phyloP scores from a whole-genome alignment of 305 asterid species.

The Solanum hybrid region DNA sequence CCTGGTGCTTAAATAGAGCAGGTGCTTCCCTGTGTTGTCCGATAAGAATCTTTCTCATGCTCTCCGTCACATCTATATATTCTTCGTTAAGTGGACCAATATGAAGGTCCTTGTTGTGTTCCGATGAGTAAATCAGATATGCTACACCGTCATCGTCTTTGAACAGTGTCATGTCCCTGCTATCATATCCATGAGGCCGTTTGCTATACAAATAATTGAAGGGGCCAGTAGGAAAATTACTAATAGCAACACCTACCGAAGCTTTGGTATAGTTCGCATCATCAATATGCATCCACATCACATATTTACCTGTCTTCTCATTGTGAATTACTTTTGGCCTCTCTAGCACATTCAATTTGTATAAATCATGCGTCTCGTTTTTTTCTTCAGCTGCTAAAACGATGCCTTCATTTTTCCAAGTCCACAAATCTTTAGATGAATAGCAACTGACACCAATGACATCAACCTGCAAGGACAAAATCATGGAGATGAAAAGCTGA shows the following conservation, averaged over 20 bases:
- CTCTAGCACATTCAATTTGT: conserved; percentile 72
- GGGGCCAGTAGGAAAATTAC: conserved; percentile 66
- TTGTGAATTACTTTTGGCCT: conserved; percentile 89
- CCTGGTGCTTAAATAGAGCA: conserved; percentile 63
- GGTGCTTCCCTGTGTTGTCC: conserved; percentile 89
- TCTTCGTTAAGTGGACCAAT: conserved; percentile 48
- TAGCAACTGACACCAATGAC: conserved; percentile 87
- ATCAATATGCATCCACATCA: conserved; percentile 96
- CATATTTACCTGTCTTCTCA: conserved; percentile 43
- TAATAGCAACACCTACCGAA: conserved; percentile 59
- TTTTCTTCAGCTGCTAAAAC: conserved; percentile 69
- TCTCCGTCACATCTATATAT: conserved; percentile 45
- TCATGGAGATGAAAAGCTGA: not conserved
- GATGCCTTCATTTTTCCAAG: conserved; percentile 87
- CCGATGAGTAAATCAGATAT: conserved; percentile 75
- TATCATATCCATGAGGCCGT: conserved; percentile 76
- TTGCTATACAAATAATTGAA: conserved; percentile 64
- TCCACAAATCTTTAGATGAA: conserved; percentile 84
- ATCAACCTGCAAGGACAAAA: conserved; percentile 51
- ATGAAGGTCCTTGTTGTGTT: conserved; percentile 73
- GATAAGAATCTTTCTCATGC: conserved; percentile 46
- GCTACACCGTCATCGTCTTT: conserved; percentile 72
- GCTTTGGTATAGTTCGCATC: conserved; percentile 82
- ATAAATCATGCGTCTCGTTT: conserved; percentile 66
- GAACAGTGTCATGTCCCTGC: conserved; percentile 92